phyloP scores from a whole-genome alignment of 2,329 filamentous ascomycete genomes.

The Periglandula ipomoeae region DNA sequence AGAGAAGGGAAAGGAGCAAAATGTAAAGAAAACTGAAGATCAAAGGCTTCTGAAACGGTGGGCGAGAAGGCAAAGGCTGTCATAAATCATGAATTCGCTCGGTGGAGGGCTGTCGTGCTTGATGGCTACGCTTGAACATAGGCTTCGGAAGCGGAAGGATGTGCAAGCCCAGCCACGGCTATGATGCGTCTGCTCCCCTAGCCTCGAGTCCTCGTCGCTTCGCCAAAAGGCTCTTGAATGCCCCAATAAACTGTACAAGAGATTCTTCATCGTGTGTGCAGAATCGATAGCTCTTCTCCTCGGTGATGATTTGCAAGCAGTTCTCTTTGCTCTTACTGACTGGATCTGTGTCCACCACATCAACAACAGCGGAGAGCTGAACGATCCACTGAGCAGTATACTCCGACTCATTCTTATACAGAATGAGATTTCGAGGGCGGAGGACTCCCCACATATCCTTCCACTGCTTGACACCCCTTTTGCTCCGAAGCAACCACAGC shows the following conservation, averaged over 20 bases:
- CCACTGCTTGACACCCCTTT: constrained; percentile 81
- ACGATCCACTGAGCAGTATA: constrained; percentile 81
- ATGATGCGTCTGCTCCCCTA: constrained; percentile 30
- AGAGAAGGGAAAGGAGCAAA: not conserved
- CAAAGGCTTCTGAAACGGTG: not conserved
- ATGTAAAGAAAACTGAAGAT: not conserved
- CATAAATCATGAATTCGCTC: not conserved
- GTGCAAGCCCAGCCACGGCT: not conserved
- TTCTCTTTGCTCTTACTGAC: constrained; percentile 74
- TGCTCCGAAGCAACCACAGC: constrained; percentile 75
- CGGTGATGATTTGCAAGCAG: constrained; percentile 88
- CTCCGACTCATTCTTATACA: constrained; percentile 90
- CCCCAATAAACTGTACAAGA: constrained; percentile 76
- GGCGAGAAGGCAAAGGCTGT: not conserved
- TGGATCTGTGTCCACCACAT: constrained; percentile 87
- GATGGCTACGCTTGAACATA: not conserved
- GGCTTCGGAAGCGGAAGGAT: not conserved
- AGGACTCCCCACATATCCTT: constrained; percentile 91
- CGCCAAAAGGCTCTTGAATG: constrained; percentile 76
- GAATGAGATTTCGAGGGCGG: constrained; percentile 70
- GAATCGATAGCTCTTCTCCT: constrained; percentile 77
- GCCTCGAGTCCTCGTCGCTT: constrained; percentile 57
- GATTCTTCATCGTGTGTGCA: constrained; percentile 73
- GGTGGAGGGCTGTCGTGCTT: not conserved
- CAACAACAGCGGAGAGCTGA: constrained; percentile 68